Base-by-base conservation (phyloP, 768 basidiomycete genomes). In the Macrocybe gigantea region DNA sequence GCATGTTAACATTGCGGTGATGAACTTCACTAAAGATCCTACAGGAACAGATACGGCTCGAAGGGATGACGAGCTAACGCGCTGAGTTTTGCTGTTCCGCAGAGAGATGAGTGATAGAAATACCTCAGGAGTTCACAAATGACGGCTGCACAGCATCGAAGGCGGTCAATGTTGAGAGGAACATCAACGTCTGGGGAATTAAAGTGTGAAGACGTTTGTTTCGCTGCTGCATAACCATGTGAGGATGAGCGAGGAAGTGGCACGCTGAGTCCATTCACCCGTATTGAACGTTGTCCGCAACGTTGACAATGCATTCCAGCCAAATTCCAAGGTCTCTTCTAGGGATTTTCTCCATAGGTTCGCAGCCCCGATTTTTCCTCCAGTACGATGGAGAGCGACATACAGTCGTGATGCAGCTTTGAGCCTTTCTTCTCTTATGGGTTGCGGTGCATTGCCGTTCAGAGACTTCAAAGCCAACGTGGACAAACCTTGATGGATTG, bases 341-440 rank as follows among this genome's bases (percentile, higher is more conserved):
- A 91, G 49, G 11, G 80, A 80, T 56, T 85, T 88, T 53, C 83
- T 75, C 90, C 90, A 93, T 5, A 85, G 56, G 44, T 70, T 77
- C 8, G 79, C 71, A 11, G 82, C 81, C 22, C 83, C 86, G 7
- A 88, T 81, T 64, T 90, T 93, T 6, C 91, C 90, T 14, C 88
- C 88, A 0, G 85, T 82, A 30, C 78, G 65, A 61, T 84, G 84
- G 5, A 93, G 70, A 15, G 72, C 65, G 3, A 82, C 66, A 49
- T 83, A 86, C 14, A 93, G 70, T 13, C 66, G 59, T 5, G 80
- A 80, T 2, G 83, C 74, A 10, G 80, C 70, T 37, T 65, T 54
- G 1, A 79, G 50, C 5, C 84, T 55, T 15, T 59, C 48, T 12
- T 45, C 31, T 42, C 72, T 67, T 3, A 68, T 71, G 1, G 75